Conservation (phyloP, 495 filamentous ascomycete genomes). For the Aspergillus mulundensis region DNA sequence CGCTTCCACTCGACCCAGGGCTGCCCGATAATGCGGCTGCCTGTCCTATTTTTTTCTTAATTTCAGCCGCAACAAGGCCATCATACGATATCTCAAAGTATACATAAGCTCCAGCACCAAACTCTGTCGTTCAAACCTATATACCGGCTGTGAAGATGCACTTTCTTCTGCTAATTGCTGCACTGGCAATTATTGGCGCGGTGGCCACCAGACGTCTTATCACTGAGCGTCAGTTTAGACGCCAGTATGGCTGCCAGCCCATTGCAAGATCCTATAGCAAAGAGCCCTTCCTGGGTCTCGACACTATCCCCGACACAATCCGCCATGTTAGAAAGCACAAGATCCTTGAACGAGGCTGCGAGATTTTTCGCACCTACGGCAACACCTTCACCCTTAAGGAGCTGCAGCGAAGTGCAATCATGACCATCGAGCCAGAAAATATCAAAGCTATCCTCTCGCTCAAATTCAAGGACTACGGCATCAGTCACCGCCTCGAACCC, state of each 20-base stretch:
- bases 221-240: conserved; percentile 4
- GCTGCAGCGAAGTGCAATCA: conserved; percentile 17
- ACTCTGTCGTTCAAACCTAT: no score
- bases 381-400: conserved; percentile 3
- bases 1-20: no score
- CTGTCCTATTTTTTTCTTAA: no score
- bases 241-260: conserved; percentile 6
- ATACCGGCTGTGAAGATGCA: no score
- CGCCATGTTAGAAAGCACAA: background rate
- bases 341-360: background rate
- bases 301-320: background rate
- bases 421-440: conserved; percentile 69
- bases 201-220: background rate
- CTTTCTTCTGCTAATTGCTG: no score
- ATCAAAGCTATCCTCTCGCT: conserved; percentile 74
- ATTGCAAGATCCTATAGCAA: background rate
- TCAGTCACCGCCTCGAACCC: conserved; percentile 28
- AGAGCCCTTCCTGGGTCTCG: conserved; percentile 6
- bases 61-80: no score
- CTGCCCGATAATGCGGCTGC: no score
- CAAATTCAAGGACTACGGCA: conserved; percentile 60
- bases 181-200: no score
- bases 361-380: conserved; percentile 1
- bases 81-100: no score
- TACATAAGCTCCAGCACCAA: no score